phyloP scores from a whole-genome alignment of 192 early-diverging fungal genomes.

The Coemansia sp. region DNA sequence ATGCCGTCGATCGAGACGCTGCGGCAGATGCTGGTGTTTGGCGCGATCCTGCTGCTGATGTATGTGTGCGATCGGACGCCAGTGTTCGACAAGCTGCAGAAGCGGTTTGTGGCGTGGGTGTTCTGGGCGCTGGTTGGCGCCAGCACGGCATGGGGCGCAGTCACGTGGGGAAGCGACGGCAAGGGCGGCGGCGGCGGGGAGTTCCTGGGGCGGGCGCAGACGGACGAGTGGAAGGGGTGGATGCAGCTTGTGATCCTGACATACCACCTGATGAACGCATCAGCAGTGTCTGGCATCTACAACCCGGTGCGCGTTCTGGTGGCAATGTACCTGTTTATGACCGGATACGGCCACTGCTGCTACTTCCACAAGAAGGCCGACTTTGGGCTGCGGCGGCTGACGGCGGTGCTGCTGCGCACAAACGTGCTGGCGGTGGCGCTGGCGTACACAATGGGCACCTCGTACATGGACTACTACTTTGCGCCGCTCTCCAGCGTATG shows the following conservation, averaged over 20 bases:
- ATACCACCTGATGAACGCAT: slow-evolving; percentile 75
- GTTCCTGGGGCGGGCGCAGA: slow-evolving; percentile 77
- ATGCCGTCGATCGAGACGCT: slow-evolving; percentile 49
- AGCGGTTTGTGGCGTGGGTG: slow-evolving; percentile 53
- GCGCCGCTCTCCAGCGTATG: slow-evolving; percentile 74
- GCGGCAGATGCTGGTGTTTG: slow-evolving; percentile 59
- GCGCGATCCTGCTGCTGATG: slow-evolving; percentile 61
- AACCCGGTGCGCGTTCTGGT: slow-evolving; percentile 74
- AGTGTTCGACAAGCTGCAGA: slow-evolving; percentile 68
- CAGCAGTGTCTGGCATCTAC: slow-evolving; percentile 65
- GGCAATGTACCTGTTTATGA: slow-evolving; percentile 80
- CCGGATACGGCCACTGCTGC: slow-evolving; percentile 78
- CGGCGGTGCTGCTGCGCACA: slow-evolving; percentile 64
- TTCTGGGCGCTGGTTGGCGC: slow-evolving; percentile 56
- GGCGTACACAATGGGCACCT: slow-evolving; percentile 68
- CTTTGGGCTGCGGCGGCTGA: slow-evolving; percentile 66
- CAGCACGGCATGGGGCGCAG: slow-evolving; percentile 50
- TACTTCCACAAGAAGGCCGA: slow-evolving; percentile 74
- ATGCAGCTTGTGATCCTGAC: slow-evolving; percentile 76
- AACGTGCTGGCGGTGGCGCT: slow-evolving; percentile 70
- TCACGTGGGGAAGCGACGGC: slow-evolving; percentile 44
- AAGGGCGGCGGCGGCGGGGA: slow-evolving; percentile 36
- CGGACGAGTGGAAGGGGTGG: slow-evolving; percentile 89
- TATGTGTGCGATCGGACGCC: slow-evolving; percentile 70
- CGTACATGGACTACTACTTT: slow-evolving; percentile 81